A percentile compares a stretch with the other conserved stretches of the same genome.
Conservation (phyloP, 2,329 filamentous ascomycete genomes). For the Eutypella sp. region DNA sequence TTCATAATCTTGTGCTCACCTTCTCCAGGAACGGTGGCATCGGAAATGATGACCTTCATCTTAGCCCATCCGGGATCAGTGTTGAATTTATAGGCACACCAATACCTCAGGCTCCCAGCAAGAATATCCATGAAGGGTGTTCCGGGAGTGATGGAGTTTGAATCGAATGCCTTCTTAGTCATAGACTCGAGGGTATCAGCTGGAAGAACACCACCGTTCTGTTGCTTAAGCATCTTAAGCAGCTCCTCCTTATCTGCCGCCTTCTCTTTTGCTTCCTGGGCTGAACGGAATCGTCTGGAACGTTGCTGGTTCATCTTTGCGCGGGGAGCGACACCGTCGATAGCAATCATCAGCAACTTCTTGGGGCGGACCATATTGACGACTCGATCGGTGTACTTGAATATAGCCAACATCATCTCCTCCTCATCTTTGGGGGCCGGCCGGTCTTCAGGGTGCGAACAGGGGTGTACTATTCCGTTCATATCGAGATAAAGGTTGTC, state of each 20-base stretch:
- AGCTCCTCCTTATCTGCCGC: constrained; percentile 87
- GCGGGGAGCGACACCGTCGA: constrained; percentile 94
- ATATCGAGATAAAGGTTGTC: constrained; percentile 98
- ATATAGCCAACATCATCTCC: constrained; percentile 99
- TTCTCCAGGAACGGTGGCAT: constrained; percentile 95
- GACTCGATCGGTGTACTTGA: constrained; percentile 97
- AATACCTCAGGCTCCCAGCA: constrained; percentile 84
- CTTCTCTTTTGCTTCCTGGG: constrained; percentile 91
- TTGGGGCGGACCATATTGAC: constrained; percentile 97
- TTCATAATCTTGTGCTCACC: constrained; percentile 99
- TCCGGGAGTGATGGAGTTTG: constrained; percentile 82
- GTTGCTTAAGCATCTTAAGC: constrained; percentile 74
- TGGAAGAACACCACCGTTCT: constrained; percentile 62
- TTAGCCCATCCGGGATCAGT: constrained; percentile 94
- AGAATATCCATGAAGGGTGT: constrained; percentile 99
- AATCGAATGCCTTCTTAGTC: constrained; percentile 89
- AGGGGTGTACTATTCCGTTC: constrained; percentile 99
- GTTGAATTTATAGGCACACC: constrained; percentile 96
- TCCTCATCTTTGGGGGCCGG: constrained; percentile 90
- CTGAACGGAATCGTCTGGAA: constrained; percentile 88
- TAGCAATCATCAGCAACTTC: constrained; percentile 95
- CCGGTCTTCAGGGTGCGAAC: constrained; percentile 91
- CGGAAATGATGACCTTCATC: constrained; percentile 96
- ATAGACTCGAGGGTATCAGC: constrained; percentile 56
- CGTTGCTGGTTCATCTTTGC: constrained; percentile 99